Percentiles rank a stretch among this genome's conserved stretches.
Conservation (phyloP, 805 yeast species). For the Peterozyma xylosa region DNA sequence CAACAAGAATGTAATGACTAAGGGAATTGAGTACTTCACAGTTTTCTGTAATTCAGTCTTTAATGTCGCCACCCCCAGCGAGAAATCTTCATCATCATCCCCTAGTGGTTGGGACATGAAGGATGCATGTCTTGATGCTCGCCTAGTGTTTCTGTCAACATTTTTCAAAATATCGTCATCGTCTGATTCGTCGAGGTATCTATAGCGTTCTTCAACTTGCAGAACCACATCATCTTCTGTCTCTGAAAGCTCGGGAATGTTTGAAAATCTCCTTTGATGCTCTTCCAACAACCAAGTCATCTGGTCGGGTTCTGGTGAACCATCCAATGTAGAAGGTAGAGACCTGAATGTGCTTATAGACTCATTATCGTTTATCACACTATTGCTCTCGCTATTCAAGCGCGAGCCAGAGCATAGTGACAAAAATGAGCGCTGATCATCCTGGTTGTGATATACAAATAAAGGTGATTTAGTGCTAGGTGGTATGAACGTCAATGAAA, state of each 20-base stretch:
- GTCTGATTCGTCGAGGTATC: neutral
- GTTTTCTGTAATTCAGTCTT: constrained; percentile 24
- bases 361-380: constrained; percentile 18
- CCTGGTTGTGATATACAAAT: constrained; percentile 22
- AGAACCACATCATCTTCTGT: constrained; percentile 7
- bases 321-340: constrained; percentile 26
- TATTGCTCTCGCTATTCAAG: constrained; percentile 16
- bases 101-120: constrained; percentile 8
- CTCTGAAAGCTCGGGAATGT: constrained; percentile 5
- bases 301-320: constrained; percentile 22
- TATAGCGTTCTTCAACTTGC: constrained; percentile 8
- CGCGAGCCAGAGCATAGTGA: constrained; percentile 21
- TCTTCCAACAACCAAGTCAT: constrained; percentile 29
- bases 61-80: constrained; percentile 16
- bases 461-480: constrained; percentile 28
- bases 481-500: constrained; percentile 27
- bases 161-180: constrained; percentile 4
- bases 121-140: constrained; percentile 1
- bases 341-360: constrained; percentile 26
- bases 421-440: constrained; percentile 26
- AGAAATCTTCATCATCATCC: constrained; percentile 24
- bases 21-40: constrained; percentile 41
- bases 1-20: constrained; percentile 57
- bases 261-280: constrained; percentile 22
- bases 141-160: neutral